Percentiles rank a stretch among this genome's conserved stretches.
Evolutionary conservation across 768 basidiomycete genomes (phyloP).

Genomic region (Pleurotus ostreatus): DNA sequence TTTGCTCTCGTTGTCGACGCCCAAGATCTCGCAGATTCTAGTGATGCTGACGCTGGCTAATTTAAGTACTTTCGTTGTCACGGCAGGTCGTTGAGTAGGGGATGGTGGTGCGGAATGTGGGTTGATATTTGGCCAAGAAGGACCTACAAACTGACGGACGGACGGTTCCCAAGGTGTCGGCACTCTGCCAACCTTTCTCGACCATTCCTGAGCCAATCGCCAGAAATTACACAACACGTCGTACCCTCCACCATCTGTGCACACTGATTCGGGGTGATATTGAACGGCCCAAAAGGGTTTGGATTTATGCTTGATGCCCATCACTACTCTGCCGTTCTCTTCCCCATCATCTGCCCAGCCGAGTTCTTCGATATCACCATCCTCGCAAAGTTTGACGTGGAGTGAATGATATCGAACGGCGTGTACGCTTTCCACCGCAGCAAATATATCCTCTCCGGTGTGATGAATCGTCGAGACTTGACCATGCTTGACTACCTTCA

Average conservation of each 20-base stretch:
- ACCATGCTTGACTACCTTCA: slow-evolving; percentile 74
- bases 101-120: slow-evolving; percentile 21
- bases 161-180: slow-evolving; percentile 37
- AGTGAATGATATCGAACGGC: slow-evolving; percentile 83
- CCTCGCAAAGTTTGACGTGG: slow-evolving; percentile 46
- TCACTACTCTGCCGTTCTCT: slow-evolving; percentile 67
- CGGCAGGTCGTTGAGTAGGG: slow-evolving; percentile 16
- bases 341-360: slow-evolving; percentile 70
- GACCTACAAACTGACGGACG: slow-evolving; percentile 36
- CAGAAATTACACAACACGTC: slow-evolving; percentile 74
- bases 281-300: slow-evolving; percentile 86
- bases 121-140: slow-evolving; percentile 53
- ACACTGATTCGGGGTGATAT: slow-evolving; percentile 84
- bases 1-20: slow-evolving; percentile 50
- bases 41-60: slow-evolving; percentile 38
- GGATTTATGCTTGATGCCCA: slow-evolving; percentile 63
- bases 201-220: slow-evolving; percentile 61
- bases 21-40: slow-evolving; percentile 58
- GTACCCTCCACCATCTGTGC: slow-evolving; percentile 66
- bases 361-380: slow-evolving; percentile 54
- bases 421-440: slow-evolving; percentile 44
- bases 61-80: slow-evolving; percentile 35
- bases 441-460: slow-evolving; percentile 54
- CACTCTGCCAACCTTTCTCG: slow-evolving; percentile 29
- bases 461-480: slow-evolving; percentile 67